phyloP scores from a whole-genome alignment of 2,329 filamentous ascomycete species.

The Verticillium tricorpus region DNA sequence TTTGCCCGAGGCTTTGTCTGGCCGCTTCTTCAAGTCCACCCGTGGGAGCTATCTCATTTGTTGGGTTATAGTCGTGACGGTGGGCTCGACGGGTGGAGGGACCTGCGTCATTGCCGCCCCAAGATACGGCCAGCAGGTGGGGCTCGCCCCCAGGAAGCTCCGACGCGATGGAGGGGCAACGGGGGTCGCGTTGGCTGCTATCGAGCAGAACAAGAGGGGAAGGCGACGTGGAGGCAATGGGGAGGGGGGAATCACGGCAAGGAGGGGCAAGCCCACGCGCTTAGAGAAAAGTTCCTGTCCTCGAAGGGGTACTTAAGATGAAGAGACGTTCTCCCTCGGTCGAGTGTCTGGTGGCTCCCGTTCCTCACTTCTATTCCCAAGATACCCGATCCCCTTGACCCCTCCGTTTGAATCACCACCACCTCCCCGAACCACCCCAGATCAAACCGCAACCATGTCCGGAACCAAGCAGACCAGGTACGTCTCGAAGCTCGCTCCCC shows the following conservation, averaged over 20 bases:
- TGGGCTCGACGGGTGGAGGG: background rate
- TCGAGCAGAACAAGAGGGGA: background rate
- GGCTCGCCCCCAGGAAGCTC: background rate
- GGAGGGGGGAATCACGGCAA: too few relatives aligned
- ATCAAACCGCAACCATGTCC: slow-evolving; percentile 4
- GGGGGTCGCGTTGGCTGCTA: background rate
- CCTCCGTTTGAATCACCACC: background rate
- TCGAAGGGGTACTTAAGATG: background rate
- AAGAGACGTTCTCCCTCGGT: background rate
- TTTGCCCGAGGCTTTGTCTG: background rate
- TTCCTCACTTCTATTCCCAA: background rate
- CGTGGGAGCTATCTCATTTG: background rate
- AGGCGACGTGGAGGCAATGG: background rate
- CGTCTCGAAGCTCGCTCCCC: background rate
- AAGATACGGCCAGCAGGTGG: background rate
- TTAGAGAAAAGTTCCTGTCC: background rate
- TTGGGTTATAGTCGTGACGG: background rate
- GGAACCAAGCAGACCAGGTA: slow-evolving; percentile 11
- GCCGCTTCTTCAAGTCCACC: background rate
- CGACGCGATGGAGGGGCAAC: background rate
- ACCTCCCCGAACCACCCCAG: background rate
- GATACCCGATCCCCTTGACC: background rate
- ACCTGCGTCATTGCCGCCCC: background rate
- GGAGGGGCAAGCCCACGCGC: background rate
- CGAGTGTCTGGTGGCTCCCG: background rate